Conservation (phyloP, 495 filamentous ascomycete species). For the Neurospora sp. region DNA sequence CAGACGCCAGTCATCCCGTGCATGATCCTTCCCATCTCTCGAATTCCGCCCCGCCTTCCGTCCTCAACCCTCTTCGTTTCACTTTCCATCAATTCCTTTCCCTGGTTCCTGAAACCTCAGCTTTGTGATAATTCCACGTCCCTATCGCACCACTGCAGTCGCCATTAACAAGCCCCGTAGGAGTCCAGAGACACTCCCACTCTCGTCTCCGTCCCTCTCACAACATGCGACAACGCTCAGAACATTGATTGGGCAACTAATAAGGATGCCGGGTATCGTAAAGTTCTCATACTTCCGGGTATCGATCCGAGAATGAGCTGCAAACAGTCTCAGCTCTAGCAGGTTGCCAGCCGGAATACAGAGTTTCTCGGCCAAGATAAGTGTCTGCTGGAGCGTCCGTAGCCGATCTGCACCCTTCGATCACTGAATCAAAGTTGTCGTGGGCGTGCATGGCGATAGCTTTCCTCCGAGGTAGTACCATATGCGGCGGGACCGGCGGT, state of each 20-base stretch:
- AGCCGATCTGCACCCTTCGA: neutral
- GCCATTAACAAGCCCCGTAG: neutral
- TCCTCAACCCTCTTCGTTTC: neutral
- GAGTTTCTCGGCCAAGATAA: neutral
- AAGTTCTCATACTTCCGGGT: neutral
- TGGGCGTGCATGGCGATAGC: neutral
- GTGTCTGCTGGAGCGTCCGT: neutral
- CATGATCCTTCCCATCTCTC: neutral
- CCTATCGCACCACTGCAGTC: neutral
- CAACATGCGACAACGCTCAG: neutral
- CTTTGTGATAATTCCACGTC: neutral
- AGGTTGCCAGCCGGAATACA: neutral
- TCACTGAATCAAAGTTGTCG: neutral
- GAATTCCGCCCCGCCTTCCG: neutral
- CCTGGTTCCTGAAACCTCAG: too few relatives aligned
- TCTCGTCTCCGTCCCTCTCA: neutral
- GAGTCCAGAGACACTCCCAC: fast-evolving
- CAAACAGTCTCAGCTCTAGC: neutral
- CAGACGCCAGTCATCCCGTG: neutral
- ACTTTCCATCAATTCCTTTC: neutral
- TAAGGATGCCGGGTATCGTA: neutral
- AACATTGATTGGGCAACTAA: neutral
- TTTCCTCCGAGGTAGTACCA: neutral
- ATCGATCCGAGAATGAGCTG: neutral
- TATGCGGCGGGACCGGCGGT: neutral